A percentile compares a stretch with the other conserved stretches of the same genome.
phyloP scores from a whole-genome alignment of 2,329 filamentous ascomycete species.

The Microdochium trichocladiopsis region DNA sequence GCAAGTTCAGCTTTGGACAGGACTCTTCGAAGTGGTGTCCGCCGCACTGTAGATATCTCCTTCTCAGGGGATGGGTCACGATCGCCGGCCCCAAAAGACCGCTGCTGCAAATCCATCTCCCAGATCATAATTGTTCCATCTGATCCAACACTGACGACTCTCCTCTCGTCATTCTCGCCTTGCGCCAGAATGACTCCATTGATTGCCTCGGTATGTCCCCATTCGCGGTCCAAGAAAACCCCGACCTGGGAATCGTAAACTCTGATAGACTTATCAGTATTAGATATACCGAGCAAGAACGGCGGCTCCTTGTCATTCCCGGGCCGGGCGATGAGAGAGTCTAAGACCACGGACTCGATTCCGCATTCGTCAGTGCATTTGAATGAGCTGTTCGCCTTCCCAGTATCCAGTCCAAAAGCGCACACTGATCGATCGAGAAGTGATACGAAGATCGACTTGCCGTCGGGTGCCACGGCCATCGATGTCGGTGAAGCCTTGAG shows the following conservation, averaged over 20 bases:
- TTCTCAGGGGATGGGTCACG: constrained; percentile 50
- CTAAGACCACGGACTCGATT: constrained; percentile 75
- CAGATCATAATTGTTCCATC: constrained; percentile 84
- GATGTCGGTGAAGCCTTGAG: constrained; percentile 83
- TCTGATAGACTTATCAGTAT: constrained; percentile 91
- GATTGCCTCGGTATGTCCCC: constrained; percentile 91
- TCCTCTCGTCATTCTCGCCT: constrained; percentile 44
- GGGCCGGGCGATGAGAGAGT: constrained; percentile 62
- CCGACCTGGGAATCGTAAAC: constrained; percentile 79
- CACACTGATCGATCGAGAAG: constrained; percentile 53
- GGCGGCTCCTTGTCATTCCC: constrained; percentile 47
- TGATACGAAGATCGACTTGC: constrained; percentile 50
- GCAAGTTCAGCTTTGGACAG: constrained; percentile 82
- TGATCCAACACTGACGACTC: constrained; percentile 66
- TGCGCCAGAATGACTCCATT: constrained; percentile 74
- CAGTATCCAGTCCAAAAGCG: constrained; percentile 58
- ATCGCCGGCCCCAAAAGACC: constrained; percentile 28
- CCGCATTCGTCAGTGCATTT: constrained; percentile 77
- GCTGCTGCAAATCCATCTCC: constrained; percentile 46
- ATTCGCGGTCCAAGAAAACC: constrained; percentile 76
- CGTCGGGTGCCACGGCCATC: constrained; percentile 64
- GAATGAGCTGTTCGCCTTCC: constrained; percentile 66
- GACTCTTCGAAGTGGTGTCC: constrained; percentile 75
- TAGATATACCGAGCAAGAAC: constrained; percentile 80
- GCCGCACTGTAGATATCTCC: constrained; percentile 40